Evolutionary conservation across 306 rosid genomes (phyloP).

Genomic region (Glycine tomentella): DNA sequence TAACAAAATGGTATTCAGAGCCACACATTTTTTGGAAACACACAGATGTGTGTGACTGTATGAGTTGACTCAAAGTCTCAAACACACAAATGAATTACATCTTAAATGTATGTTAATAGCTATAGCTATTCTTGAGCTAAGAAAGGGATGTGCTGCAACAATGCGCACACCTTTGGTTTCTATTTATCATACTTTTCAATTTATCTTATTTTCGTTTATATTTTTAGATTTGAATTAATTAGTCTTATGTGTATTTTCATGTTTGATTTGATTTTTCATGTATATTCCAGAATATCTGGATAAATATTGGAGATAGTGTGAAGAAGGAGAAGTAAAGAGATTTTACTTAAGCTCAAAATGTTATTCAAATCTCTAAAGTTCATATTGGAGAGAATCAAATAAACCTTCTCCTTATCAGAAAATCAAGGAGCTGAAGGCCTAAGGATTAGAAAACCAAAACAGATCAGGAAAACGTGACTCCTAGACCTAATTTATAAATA

Average conservation of each 20-base stretch:
- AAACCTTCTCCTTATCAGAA: not conserved
- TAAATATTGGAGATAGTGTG: constrained; percentile 1
- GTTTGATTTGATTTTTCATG: not conserved
- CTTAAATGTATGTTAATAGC: not conserved
- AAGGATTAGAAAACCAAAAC: constrained; percentile 4
- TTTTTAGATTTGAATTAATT: not conserved
- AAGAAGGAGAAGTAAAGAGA: not conserved
- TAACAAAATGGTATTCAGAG: constrained; percentile 30
- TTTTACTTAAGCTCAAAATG: not conserved
- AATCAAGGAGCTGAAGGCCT: constrained; percentile 12
- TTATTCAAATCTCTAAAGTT: not conserved
- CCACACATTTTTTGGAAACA: constrained; percentile 23
- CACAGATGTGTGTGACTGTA: not conserved
- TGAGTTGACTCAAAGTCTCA: no score
- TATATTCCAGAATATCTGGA: not conserved
- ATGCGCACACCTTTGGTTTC: constrained; percentile 10
- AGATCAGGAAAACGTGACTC: not conserved
- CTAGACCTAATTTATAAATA: constrained; percentile 4
- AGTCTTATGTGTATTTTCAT: not conserved
- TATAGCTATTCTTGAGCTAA: not conserved
- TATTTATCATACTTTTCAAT: no score
- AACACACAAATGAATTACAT: not conserved
- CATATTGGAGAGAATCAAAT: not conserved
- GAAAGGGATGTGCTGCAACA: constrained; percentile 9
- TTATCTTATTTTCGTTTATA: not conserved